Base-by-base conservation (phyloP, 2,329 filamentous ascomycete species). In the Trichoderma harzianum region DNA sequence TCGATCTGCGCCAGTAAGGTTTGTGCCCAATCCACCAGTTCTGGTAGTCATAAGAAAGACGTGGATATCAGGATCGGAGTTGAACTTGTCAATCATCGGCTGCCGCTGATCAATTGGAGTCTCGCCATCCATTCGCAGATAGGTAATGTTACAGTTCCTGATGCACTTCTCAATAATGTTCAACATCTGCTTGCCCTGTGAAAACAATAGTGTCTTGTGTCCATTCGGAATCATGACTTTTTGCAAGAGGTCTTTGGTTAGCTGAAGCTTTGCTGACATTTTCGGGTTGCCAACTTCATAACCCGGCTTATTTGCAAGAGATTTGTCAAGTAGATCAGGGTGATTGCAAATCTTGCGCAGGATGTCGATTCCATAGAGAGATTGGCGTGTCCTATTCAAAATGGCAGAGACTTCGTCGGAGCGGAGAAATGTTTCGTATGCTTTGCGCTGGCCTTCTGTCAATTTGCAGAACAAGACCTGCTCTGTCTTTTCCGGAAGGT, bases 271-370 rank as follows among this genome's bases (percentile, higher is more conserved):
- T 2, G 95, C 95, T 3, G 95, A 98, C 76, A 95, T 92, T 62
- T 87, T 87, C 0, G 90, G 87, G 73, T 87, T 89, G 4, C 96
- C 96, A 84, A 95, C 98, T 64, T 90, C 86, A 76, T 95, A 95
- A 12, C 87, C 89, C 1, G 86, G 78, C 75, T 92, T 91, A 69
- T 78, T 78, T 72, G 82, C 85, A 18, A 88, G 80, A 28, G 77
- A 80, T 57, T 86, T 93, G 76, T 96, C 90, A 2, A 92, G 84
- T 1, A 99, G 85, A 82, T 99, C 96, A 0, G 97, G 96, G 77
- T 99, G 97, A 74, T 99, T 99, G 84, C 95, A 98, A 69, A 99
- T 95, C 81, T 99, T 99, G 66, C 96, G 91, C 51, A 99, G 84
- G 30, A 95, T 92, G 76, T 98, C 95, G 74, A 99, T 94, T 8